These are phyloP conservation scores for Aschersonia sp. DNA, from an alignment of 2,329 filamentous ascomycete genomes.

Conservation along the genomic window DNA sequence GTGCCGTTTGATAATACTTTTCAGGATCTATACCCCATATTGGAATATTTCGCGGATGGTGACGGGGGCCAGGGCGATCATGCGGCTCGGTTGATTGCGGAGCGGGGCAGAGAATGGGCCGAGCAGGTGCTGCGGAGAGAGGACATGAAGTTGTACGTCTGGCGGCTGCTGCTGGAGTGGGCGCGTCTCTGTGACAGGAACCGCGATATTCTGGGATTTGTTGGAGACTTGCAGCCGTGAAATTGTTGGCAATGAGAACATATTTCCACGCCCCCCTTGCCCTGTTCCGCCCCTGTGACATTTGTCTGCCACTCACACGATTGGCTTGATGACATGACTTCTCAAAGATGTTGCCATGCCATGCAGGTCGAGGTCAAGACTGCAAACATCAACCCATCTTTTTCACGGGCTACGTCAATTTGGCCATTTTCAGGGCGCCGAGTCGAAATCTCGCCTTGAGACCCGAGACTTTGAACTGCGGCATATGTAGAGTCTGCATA, in stretches of 20 bases:
- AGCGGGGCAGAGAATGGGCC: slow-evolving; percentile 44
- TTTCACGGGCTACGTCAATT: slow-evolving; percentile 71
- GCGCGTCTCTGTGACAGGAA: slow-evolving; percentile 11
- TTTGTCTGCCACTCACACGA: too few species aligned
- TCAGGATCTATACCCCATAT: slow-evolving; percentile 37
- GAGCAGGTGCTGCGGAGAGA: slow-evolving; percentile 46
- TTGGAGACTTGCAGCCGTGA: not conserved
- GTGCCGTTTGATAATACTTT: slow-evolving; percentile 18
- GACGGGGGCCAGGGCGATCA: slow-evolving; percentile 27
- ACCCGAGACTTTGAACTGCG: slow-evolving; percentile 91
- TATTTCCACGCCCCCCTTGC: too few species aligned
- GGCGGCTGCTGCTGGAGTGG: slow-evolving; percentile 45
- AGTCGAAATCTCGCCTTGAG: slow-evolving; percentile 70
- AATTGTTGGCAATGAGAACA: too few species aligned
- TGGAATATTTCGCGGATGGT: slow-evolving; percentile 50
- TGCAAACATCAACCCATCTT: slow-evolving; percentile 45
- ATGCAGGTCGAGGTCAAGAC: too few species aligned
- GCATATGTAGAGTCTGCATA: slow-evolving; percentile 78
- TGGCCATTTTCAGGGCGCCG: slow-evolving; percentile 87
- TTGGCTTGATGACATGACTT: too few species aligned
- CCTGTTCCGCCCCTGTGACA: too few species aligned
- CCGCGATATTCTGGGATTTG: not conserved
- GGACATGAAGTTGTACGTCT: slow-evolving; percentile 54
- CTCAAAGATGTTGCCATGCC: too few species aligned
- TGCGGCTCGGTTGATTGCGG: slow-evolving; percentile 43